Evolutionary conservation across 2,329 filamentous ascomycete species (phyloP).

Genomic region (Chaetomiaceae sp.): DNA sequence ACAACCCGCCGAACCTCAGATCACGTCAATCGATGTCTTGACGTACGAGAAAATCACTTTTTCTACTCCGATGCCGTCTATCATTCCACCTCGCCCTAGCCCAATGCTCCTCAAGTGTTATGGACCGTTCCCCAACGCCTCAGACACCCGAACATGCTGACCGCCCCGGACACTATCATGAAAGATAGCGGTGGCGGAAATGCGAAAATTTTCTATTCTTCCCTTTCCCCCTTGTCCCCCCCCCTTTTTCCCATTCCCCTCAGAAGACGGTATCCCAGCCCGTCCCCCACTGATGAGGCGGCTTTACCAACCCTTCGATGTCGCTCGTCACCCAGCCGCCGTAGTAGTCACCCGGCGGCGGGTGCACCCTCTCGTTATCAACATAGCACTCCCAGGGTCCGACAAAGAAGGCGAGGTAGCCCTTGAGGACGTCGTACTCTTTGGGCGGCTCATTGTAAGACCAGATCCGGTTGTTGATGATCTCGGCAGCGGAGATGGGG

Average conservation of each 20-base stretch:
- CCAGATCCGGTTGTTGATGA: constrained; percentile 53
- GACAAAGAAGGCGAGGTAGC: constrained; percentile 56
- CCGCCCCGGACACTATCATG: constrained; percentile 8
- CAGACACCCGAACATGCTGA: constrained; percentile 21
- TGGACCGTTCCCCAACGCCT: constrained; percentile 18
- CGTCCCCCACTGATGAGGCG: constrained; percentile 31
- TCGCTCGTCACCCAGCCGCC: constrained; percentile 61
- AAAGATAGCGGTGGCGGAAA: constrained; percentile 9
- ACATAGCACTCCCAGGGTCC: constrained; percentile 60
- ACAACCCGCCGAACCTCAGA: not conserved
- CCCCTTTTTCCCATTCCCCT: not conserved
- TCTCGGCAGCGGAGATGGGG: constrained; percentile 32
- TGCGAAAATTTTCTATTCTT: constrained; percentile 7
- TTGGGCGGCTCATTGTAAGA: constrained; percentile 52
- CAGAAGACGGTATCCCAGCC: constrained; percentile 20
- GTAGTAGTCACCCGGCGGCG: constrained; percentile 60
- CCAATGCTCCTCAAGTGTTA: constrained; percentile 12
- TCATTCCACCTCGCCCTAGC: constrained; percentile 11
- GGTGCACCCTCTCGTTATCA: constrained; percentile 55
- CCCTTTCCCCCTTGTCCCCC: not conserved
- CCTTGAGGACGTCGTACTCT: constrained; percentile 49
- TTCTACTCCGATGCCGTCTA: constrained; percentile 18
- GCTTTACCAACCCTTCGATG: constrained; percentile 50
- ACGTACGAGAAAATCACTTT: constrained; percentile 8
- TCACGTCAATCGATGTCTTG: not conserved